A percentile compares a stretch with the other conserved stretches of the same genome.
phyloP scores from a whole-genome alignment of 1,284 basidiomycete genomes.

The Rhodotorula sp. region DNA sequence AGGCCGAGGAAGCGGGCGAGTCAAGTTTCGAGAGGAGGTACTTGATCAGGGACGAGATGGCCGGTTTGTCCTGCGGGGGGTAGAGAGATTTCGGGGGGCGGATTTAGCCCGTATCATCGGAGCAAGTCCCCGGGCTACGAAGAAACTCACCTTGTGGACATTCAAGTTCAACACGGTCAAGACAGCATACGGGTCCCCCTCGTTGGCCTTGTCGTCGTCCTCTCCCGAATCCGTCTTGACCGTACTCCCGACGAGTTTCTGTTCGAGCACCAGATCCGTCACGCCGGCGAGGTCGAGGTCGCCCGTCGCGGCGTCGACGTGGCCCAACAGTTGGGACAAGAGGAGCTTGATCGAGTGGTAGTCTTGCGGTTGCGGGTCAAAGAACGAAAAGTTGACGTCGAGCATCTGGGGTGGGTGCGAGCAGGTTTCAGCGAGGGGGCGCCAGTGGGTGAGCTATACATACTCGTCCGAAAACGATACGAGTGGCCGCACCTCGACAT shows the following conservation, averaged over 20 bases:
- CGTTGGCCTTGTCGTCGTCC: conserved; percentile 14
- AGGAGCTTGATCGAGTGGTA: conserved; percentile 81
- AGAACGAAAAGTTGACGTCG: conserved; percentile 90
- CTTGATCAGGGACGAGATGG: conserved; percentile 66
- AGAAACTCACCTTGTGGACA: conserved; percentile 62
- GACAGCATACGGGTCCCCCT: conserved; percentile 50
- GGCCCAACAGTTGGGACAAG: conserved; percentile 69
- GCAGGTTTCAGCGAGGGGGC: not conserved
- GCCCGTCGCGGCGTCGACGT: conserved; percentile 65
- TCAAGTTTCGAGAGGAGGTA: conserved; percentile 63
- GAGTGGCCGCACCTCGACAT: conserved; percentile 19
- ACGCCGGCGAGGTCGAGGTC: conserved; percentile 67
- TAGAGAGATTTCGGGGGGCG: not conserved
- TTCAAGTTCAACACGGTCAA: conserved; percentile 78
- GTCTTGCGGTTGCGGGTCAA: conserved; percentile 77
- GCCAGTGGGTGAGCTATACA: no score
- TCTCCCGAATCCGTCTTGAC: conserved; percentile 79
- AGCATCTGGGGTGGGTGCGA: conserved; percentile 52
- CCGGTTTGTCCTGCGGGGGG: conserved; percentile 61
- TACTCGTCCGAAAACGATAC: no score
- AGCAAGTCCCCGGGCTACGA: no score
- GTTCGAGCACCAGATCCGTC: conserved; percentile 69
- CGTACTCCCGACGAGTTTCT: conserved; percentile 76
- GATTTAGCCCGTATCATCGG: not conserved
- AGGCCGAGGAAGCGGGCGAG: conserved; percentile 52